Base-by-base conservation (phyloP, 495 filamentous ascomycete genomes). In the Hypoxylon lenormandii region DNA sequence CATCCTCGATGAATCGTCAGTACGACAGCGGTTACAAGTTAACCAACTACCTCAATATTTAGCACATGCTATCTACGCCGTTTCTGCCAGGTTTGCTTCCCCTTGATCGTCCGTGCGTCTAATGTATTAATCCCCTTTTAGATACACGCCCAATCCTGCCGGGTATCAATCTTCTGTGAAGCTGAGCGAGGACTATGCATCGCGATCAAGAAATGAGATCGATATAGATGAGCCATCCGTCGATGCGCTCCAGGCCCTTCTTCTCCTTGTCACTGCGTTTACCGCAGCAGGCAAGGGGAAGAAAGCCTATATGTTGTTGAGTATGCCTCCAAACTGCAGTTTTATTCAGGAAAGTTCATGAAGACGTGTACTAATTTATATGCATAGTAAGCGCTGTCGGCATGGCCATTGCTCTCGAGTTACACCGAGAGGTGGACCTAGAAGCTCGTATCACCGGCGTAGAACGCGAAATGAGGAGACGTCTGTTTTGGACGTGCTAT, bases 401-500 rank as follows among this genome's bases (percentile, higher is more conserved):
- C 8, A 94, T 94, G 91, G 88, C 88, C 8, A 84, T 93, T 70
- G 90, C 91, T 11, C 81, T 94, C 11, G 90, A 91, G 65, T 78
- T 94, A 30, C 90, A 94, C 68, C 87, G 90, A 11, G 86, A 94
- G 78, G 79, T 87, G 15, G 87, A 91, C 23, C 60, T 80, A 36
- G 83, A 85, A 45, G 72, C 84, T 19, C 84, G 85, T 23, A 78
- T 89, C 4, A 80, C 85, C 0, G 79, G 86, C 2, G 72, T 83
- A 8, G 92, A 94, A 65, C 85, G 88, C 50, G 92, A 96, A 78
- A 88, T 86, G 66, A 83, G 90, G 37, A 84, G 92, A 45, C 83
- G 88, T 21, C 76, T 96, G 16, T 96, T 96, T 73, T 96, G 92
- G 92, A 86, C 90, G 4, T 91, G 90, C 63, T 96, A 94, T 69